Evolutionary conservation across 2,329 filamentous ascomycete species (phyloP), one percentile per base, ranked within the genome.

Genomic region (Pyricularia grisea): DNA sequence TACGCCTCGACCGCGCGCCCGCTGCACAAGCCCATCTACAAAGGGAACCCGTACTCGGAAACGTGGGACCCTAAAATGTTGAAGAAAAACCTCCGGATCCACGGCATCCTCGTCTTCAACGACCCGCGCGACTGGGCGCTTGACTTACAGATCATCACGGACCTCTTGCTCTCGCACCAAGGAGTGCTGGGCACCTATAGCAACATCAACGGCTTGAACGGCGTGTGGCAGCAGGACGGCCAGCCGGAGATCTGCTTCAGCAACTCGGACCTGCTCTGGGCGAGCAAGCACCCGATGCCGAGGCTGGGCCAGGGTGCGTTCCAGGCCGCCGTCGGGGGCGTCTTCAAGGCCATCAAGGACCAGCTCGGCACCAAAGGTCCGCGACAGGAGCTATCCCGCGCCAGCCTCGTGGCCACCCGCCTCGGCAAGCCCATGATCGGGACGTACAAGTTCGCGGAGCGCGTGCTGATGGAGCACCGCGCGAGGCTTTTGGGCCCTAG

Each of bases 51-150:
- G 68, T 25, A 67, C 31, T 9, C 33, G 65, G 31, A 61, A n/a
- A 36, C 60, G 25, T 30, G 25, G 17, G 10, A 27, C 11, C 20
- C 36, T 2, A 3, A 17, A 3, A 9, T 63, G 1, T 3, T 27
- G 12, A 25, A 27, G 12, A 27, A 63, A 25, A 31, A 67, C 66
- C 84, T 94, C 66, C 93, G 92, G 74, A 90, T 99, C 73, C 93
- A 97, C 75, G 93, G 94, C 31, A 88, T 98, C 31, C 91, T 98
- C 75, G 91, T 97, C 7, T 97, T 94, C 84, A 97, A 97, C 77
- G 95, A 98, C 78, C 94, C 95, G 3, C 88, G 95, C 69, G 95
- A 99, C 81, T 99, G 95, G 95, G 93, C 92, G 0, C 85, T 97
- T 11, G 94, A 98, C 78, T 88, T 88, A 2, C 92, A 97, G 76